phyloP scores from a whole-genome alignment of 139 green algal species.

The Tetratostichococcus sp. region DNA sequence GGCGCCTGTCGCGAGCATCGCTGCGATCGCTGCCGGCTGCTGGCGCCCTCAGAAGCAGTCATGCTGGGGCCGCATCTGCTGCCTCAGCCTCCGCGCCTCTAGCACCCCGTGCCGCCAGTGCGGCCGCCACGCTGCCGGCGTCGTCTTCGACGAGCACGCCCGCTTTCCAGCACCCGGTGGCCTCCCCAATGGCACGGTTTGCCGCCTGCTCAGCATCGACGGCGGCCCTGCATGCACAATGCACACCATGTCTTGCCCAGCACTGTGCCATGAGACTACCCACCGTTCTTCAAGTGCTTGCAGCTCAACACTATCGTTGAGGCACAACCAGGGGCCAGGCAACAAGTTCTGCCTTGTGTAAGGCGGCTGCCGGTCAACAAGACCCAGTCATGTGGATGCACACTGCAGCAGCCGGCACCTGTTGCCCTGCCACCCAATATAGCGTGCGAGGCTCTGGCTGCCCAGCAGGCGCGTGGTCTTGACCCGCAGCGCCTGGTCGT shows the following conservation, averaged over 20 bases:
- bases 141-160: slow-evolving; percentile 74
- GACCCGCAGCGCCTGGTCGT: slow-evolving; percentile 47
- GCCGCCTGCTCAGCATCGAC: slow-evolving; percentile 55
- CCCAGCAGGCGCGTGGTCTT: slow-evolving; percentile 68
- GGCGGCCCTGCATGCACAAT: slow-evolving; percentile 26
- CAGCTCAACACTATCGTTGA: too few species aligned
- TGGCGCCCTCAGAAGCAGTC: too few species aligned
- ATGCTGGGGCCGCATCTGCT: too few species aligned
- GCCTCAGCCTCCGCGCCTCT: neutral
- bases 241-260: neutral
- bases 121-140: slow-evolving; percentile 33
- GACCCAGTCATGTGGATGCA: too few species aligned
- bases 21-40: too few species aligned
- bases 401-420: too few species aligned
- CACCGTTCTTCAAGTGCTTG: too few species aligned
- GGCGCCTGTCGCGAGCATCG: too few species aligned
- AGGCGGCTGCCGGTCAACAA: too few species aligned
- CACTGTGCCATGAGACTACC: too few species aligned
- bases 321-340: too few species aligned
- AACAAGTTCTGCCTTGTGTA: too few species aligned
- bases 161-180: slow-evolving; percentile 71
- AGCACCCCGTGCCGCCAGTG: slow-evolving; percentile 14
- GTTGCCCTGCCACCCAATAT: slow-evolving; percentile 57
- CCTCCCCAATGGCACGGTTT: slow-evolving; percentile 60
- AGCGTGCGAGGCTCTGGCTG: slow-evolving; percentile 61